phyloP scores from a whole-genome alignment of 495 filamentous ascomycete genomes.

The Beverwykella pulmonaria region DNA sequence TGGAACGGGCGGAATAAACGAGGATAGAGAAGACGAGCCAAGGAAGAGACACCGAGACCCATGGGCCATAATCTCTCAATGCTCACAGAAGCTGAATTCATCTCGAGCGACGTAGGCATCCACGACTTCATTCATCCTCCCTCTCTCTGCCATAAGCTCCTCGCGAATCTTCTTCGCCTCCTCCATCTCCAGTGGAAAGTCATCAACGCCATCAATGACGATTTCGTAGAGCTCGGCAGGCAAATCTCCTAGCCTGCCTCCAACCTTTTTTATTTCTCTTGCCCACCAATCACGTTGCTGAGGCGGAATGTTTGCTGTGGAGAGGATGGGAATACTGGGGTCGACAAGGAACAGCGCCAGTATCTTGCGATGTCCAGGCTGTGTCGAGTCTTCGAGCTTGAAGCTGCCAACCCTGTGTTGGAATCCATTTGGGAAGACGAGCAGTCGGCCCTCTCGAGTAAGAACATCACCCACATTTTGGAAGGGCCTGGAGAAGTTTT shows the following conservation, averaged over 20 bases:
- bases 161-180: not conserved
- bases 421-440: constrained; percentile 42
- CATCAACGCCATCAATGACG: not conserved
- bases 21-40: no score
- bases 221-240: not conserved
- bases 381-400: constrained; percentile 35
- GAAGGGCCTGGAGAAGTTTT: not conserved
- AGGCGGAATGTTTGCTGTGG: constrained; percentile 27
- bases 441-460: constrained; percentile 31
- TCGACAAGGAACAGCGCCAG: constrained; percentile 42
- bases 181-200: not conserved
- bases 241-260: not conserved
- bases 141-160: not conserved
- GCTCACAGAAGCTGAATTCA: not conserved
- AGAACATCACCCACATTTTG: constrained; percentile 5
- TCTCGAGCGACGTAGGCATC: not conserved
- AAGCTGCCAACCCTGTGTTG: constrained; percentile 40
- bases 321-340: constrained; percentile 36
- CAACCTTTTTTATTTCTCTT: not conserved
- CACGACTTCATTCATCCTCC: not conserved
- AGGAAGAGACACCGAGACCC: not conserved
- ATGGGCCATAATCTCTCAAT: not conserved
- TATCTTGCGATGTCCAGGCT: constrained; percentile 41
- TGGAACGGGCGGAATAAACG: no score
- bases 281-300: constrained; percentile 35